Percentiles rank a stretch among this genome's conserved stretches.
Conservation (phyloP, 1,284 basidiomycete genomes). For the Pseudozyma pruni region DNA sequence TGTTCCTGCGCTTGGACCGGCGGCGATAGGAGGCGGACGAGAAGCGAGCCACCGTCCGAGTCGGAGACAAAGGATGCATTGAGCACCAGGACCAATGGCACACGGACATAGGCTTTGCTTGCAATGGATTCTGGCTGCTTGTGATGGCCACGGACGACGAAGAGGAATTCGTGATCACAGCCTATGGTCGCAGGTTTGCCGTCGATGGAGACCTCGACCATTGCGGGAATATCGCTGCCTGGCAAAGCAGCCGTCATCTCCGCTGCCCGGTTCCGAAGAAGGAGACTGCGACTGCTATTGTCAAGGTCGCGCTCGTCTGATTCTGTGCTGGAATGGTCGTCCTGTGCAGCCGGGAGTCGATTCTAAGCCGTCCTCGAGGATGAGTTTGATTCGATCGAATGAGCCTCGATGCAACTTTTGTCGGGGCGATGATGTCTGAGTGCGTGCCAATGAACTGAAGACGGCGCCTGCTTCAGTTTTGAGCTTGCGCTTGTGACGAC, state of each 20-base stretch:
- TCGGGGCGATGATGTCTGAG: no score
- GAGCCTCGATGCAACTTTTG: no score
- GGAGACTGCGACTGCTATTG: no score
- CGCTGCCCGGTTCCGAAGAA: background rate
- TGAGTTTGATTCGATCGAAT: no score
- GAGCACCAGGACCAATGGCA: slow-evolving; percentile 53
- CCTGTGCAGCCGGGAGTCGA: no score
- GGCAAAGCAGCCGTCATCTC: slow-evolving; percentile 8
- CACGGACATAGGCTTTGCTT: slow-evolving; percentile 38
- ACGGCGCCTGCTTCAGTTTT: no score
- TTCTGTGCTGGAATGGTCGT: no score
- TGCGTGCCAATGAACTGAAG: no score
- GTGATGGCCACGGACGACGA: slow-evolving; percentile 38
- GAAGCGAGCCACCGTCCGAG: slow-evolving; percentile 60
- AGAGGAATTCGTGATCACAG: slow-evolving; percentile 56
- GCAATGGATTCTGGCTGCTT: slow-evolving; percentile 10
- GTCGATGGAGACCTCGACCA: slow-evolving; percentile 54
- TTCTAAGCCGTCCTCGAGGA: no score
- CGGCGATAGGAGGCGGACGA: slow-evolving; percentile 56
- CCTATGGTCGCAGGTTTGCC: slow-evolving; percentile 53
- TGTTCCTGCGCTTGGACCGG: slow-evolving; percentile 18
- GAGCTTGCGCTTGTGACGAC: no score
- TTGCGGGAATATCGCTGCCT: background rate
- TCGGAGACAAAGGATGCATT: slow-evolving; percentile 59
- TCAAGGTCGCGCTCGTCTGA: no score